These are phyloP conservation scores for Nothophoma quercina DNA, from an alignment of 2,329 filamentous ascomycete genomes.

Conservation along the genomic window DNA sequence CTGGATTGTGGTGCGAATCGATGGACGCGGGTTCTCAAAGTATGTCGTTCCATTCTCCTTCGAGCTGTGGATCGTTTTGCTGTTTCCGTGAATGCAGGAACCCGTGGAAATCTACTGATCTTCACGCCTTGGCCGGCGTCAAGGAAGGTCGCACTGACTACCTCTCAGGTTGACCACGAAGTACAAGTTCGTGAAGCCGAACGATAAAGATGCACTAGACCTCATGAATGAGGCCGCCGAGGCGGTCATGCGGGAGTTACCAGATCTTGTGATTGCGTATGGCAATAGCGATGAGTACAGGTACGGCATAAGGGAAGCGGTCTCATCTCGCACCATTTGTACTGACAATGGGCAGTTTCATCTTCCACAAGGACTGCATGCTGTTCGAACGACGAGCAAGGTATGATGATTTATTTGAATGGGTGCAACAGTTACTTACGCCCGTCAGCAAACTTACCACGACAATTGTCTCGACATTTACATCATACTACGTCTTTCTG, in stretches of 20 bases:
- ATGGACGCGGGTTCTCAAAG: slow-evolving; percentile 96
- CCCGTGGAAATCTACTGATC: slow-evolving; percentile 11
- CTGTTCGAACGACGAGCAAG: slow-evolving; percentile 87
- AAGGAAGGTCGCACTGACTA: not conserved
- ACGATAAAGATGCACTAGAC: slow-evolving; percentile 84
- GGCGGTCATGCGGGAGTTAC: slow-evolving; percentile 80
- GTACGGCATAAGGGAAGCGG: slow-evolving; percentile 51
- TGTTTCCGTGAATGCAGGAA: slow-evolving; percentile 27
- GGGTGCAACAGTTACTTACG: not conserved
- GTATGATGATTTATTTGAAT: slow-evolving; percentile 51
- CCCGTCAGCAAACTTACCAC: slow-evolving; percentile 80
- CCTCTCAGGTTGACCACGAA: slow-evolving; percentile 74
- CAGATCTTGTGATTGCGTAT: slow-evolving; percentile 87
- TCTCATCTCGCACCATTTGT: no score
- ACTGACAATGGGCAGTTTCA: slow-evolving; percentile 69
- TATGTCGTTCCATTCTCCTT: slow-evolving; percentile 48
- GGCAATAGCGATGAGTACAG: slow-evolving; percentile 95
- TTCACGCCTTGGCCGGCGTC: not conserved
- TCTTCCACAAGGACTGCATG: slow-evolving; percentile 81
- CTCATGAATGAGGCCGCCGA: slow-evolving; percentile 96
- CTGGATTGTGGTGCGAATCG: slow-evolving; percentile 93
- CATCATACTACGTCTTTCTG: slow-evolving; percentile 83
- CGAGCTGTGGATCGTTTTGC: slow-evolving; percentile 7
- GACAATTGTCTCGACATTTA: slow-evolving; percentile 92
- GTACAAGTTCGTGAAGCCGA: slow-evolving; percentile 90